phyloP scores from a whole-genome alignment of 2,329 filamentous ascomycete genomes.

The Byssochlamys sp. region DNA sequence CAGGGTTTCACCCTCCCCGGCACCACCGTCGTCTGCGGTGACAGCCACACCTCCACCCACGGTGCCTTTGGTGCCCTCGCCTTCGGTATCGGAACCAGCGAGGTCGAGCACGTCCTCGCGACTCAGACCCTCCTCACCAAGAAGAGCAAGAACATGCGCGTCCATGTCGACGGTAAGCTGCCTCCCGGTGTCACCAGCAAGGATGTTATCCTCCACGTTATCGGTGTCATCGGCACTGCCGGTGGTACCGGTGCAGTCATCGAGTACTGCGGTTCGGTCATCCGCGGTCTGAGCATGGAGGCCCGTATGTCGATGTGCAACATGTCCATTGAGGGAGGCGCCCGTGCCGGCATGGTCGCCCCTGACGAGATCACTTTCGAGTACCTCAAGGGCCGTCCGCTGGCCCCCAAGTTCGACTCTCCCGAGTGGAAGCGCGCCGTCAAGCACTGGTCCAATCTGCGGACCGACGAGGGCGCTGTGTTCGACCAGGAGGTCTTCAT shows the following conservation, averaged over 20 bases:
- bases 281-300: slow-evolving; percentile 83
- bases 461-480: slow-evolving; percentile 76
- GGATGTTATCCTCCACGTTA: slow-evolving; percentile 85
- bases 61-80: slow-evolving; percentile 90
- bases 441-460: slow-evolving; percentile 77
- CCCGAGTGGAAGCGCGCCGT: slow-evolving; percentile 82
- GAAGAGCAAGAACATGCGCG: slow-evolving; percentile 96
- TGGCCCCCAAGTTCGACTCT: slow-evolving; percentile 75
- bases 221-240: slow-evolving; percentile 87
- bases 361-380: slow-evolving; percentile 90
- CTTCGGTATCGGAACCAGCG: slow-evolving; percentile 94
- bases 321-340: slow-evolving; percentile 96
- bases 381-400: slow-evolving; percentile 81
- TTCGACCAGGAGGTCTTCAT: slow-evolving; percentile 86
- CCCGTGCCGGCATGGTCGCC: slow-evolving; percentile 90
- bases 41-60: slow-evolving; percentile 96
- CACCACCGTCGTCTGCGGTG: slow-evolving; percentile 92
- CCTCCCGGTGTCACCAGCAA: slow-evolving; percentile 89
- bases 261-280: slow-evolving; percentile 93
- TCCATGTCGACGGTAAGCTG: slow-evolving; percentile 86
- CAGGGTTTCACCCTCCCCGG: slow-evolving; percentile 96
- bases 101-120: slow-evolving; percentile 95
- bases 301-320: slow-evolving; percentile 99
- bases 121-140: slow-evolving; percentile 92
- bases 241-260: slow-evolving; percentile 91